phyloP scores from a whole-genome alignment of 768 basidiomycete species.

The Termitomyces sp. region DNA sequence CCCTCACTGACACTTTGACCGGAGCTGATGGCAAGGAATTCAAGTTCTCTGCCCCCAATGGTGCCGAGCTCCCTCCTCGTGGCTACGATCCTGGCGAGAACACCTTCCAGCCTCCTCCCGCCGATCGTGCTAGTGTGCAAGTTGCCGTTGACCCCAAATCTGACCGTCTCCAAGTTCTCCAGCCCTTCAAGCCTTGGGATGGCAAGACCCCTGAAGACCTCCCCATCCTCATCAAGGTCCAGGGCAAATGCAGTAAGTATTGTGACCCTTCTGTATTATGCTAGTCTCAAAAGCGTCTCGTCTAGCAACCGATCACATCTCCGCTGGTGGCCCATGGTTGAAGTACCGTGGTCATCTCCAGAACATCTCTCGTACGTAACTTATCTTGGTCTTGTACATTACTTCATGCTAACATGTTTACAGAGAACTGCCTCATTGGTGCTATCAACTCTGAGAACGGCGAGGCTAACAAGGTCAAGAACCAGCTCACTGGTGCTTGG shows the following conservation, averaged over 20 bases:
- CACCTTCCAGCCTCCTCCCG: constrained; percentile 94
- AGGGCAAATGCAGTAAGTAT: constrained; percentile 95
- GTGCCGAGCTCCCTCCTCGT: constrained; percentile 88
- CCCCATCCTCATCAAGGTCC: constrained; percentile 95
- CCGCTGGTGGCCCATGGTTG: constrained; percentile 98
- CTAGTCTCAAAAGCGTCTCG: not conserved
- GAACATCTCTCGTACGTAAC: constrained; percentile 85
- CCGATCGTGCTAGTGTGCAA: constrained; percentile 72
- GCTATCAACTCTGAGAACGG: constrained; percentile 95
- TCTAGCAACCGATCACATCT: constrained; percentile 86
- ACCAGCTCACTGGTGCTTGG: constrained; percentile 83
- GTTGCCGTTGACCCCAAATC: constrained; percentile 83
- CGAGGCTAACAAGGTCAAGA: constrained; percentile 94
- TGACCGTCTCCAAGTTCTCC: constrained; percentile 86
- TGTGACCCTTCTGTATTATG: not conserved
- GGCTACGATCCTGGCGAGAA: constrained; percentile 97
- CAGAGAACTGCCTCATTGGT: constrained; percentile 96
- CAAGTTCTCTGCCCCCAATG: constrained; percentile 91
- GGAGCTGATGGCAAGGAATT: constrained; percentile 94
- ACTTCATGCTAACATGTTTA: not conserved
- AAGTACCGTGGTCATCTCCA: constrained; percentile 99
- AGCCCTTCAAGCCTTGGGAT: constrained; percentile 90
- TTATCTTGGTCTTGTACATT: constrained; percentile 5
- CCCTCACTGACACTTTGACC: constrained; percentile 81
- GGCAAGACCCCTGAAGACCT: constrained; percentile 87